Percentiles rank a stretch among this genome's conserved stretches.
These are phyloP conservation scores for Aspergillus flavus DNA, from an alignment of 2,329 filamentous ascomycete species.

Conservation along the genomic window DNA sequence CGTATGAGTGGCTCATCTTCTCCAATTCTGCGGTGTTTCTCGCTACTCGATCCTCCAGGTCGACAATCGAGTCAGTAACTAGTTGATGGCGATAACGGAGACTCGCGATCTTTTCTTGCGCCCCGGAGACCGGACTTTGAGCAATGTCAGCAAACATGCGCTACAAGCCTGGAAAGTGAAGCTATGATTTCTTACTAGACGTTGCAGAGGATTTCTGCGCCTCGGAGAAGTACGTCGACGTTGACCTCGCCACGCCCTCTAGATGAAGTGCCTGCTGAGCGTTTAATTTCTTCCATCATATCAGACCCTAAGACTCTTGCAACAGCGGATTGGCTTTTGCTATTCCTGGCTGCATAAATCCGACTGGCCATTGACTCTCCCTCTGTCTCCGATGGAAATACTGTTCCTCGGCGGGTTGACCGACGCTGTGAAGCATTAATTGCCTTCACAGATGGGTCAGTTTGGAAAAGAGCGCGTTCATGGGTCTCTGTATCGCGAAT, in stretches of 20 bases:
- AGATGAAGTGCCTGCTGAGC: conserved; percentile 58
- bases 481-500: conserved; percentile 95
- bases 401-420: conserved; percentile 52
- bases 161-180: not conserved
- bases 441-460: conserved; percentile 68
- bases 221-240: conserved; percentile 78
- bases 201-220: conserved; percentile 85
- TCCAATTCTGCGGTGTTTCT: conserved; percentile 75
- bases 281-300: conserved; percentile 77
- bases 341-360: conserved; percentile 55
- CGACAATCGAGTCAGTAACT: conserved; percentile 71
- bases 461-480: conserved; percentile 91
- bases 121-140: conserved; percentile 71
- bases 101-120: conserved; percentile 71
- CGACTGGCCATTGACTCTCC: conserved; percentile 49
- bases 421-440: conserved; percentile 50
- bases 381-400: conserved; percentile 45
- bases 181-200: conserved; percentile 66
- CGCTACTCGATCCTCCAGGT: conserved; percentile 78
- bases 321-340: conserved; percentile 76
- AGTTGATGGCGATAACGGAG: conserved; percentile 72
- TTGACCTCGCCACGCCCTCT: conserved; percentile 71
- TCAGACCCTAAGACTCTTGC: conserved; percentile 86
- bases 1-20: conserved; percentile 65
- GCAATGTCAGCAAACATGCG: conserved; percentile 18